A percentile compares a stretch with the other conserved stretches of the same genome.
Conservation (phyloP, 2,329 filamentous ascomycete species). For the Cercospora sp. region DNA sequence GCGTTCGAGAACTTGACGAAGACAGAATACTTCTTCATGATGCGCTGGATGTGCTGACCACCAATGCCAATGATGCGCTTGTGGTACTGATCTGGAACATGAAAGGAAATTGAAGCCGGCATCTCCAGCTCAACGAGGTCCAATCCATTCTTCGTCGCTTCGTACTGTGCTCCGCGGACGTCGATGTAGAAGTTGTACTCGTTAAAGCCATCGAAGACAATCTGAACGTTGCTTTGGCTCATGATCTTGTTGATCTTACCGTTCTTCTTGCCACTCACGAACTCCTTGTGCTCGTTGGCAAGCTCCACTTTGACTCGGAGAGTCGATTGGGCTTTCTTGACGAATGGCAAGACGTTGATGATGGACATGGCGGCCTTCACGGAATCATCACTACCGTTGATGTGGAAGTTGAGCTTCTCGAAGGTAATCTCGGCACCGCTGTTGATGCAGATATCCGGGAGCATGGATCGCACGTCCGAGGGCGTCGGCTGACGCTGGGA, state of each 20-base stretch:
- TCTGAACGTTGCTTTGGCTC: constrained; percentile 98
- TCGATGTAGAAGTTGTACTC: constrained; percentile 99
- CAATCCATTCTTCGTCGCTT: constrained; percentile 89
- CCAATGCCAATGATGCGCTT: constrained; percentile 99
- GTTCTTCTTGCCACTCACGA: constrained; percentile 99
- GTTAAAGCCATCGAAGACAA: constrained; percentile 98
- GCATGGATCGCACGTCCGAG: constrained; percentile 80
- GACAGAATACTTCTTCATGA: constrained; percentile 99
- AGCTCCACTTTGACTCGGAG: constrained; percentile 98
- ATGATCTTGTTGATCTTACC: constrained; percentile 99
- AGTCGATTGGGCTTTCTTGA: constrained; percentile 82
- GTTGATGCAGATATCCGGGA: constrained; percentile 93
- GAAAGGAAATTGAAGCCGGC: constrained; percentile 98
- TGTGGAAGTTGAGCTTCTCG: constrained; percentile 88
- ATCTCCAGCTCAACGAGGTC: constrained; percentile 97
- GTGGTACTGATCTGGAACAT: constrained; percentile 98
- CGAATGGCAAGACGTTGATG: constrained; percentile 87
- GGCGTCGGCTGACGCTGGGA: constrained; percentile 61
- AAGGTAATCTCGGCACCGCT: constrained; percentile 94
- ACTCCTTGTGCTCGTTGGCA: constrained; percentile 98
- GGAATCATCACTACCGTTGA: constrained; percentile 93
- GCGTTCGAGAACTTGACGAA: constrained; percentile 99
- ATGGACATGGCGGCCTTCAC: constrained; percentile 95
- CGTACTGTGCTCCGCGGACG: constrained; percentile 87
- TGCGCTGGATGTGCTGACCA: constrained; percentile 96